Evolutionary conservation across 345 rosid species (phyloP), one percentile per base, ranked within the genome.

Genomic region (Citrus cavaleriei): DNA sequence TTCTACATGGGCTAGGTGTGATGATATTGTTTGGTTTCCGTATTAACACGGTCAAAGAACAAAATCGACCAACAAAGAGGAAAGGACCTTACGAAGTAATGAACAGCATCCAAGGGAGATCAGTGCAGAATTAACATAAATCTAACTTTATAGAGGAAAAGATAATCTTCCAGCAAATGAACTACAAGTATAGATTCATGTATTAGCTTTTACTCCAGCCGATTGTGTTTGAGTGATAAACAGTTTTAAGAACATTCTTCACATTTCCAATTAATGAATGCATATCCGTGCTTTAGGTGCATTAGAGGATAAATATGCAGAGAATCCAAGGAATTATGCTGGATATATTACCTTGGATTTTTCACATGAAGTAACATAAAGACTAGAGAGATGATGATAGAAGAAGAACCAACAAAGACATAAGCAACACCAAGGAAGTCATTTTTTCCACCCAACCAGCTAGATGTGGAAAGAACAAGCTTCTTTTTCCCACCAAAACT

Each of bases 371-470:
- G 88, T 83, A 93, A 78, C 86, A 81, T 55, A 90, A 93, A 92
- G 76, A 88, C 87, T 75, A 87, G 55, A 73, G 98, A 85, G 72
- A 92, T 68, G 76, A 87, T 32, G 49, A 93, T 79, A 49, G 92
- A 89, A 74, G 89, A 87, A 73, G 88, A 83, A 75, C 98, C 98
- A 72, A 92, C 83, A 60, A 90, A 86, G 68, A 93, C 10, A 83
- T 86, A 93, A 46, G 98, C 86, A 78, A 83, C 66, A 21, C 96
- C 98, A 35, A 90, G 93, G 72, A 93, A 93, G 85, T 92, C 93
- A 61, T 93, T 93, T 84, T 85, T 92, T 78, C 96, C 96, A 63
- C 98, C 96, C 80, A 92, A 78, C 96, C 96, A 93, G 84, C 83
- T 89, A 75, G 96, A 83, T 59, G 96, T 93, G 71, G 95, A 89